Percentiles rank a stretch among this genome's conserved stretches.
phyloP scores from a whole-genome alignment of 805 yeast species.

The Hyphopichia homilentoma region DNA sequence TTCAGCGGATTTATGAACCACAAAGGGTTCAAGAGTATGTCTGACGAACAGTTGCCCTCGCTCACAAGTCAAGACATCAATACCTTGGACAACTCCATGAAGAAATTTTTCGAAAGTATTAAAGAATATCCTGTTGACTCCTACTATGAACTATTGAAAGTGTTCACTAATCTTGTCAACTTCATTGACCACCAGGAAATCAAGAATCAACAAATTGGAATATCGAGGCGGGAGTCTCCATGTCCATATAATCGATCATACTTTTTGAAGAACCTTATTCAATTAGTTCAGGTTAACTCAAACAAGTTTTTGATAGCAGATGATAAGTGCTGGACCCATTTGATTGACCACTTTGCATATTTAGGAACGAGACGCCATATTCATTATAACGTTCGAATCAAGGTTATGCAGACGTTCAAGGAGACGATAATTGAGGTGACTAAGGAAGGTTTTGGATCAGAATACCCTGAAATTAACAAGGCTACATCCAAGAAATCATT shows the following conservation, averaged over 20 bases:
- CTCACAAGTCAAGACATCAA: constrained; percentile 45
- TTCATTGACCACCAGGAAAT: constrained; percentile 5
- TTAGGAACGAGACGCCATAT: constrained; percentile 43
- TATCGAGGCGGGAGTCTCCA: too few species aligned
- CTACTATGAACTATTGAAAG: constrained; percentile 43
- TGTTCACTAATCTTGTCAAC: constrained; percentile 43
- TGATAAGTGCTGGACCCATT: constrained; percentile 43
- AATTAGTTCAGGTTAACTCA: constrained; percentile 50
- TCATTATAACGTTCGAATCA: constrained; percentile 41
- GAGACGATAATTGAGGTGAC: constrained; percentile 42
- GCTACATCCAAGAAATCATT: constrained; percentile 48
- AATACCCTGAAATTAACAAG: constrained; percentile 13
- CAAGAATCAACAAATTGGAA: constrained; percentile 7
- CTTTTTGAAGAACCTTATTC: constrained; percentile 51
- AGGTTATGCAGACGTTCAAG: constrained; percentile 51
- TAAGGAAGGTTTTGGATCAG: constrained; percentile 32
- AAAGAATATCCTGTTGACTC: constrained; percentile 50
- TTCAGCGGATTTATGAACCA: constrained; percentile 29
- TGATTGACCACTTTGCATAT: constrained; percentile 44
- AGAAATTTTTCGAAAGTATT: constrained; percentile 63
- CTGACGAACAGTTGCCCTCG: constrained; percentile 23
- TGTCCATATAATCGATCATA: constrained; percentile 58
- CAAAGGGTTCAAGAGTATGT: constrained; percentile 15
- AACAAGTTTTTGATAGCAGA: constrained; percentile 44
- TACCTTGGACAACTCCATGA: constrained; percentile 52